Base-by-base conservation (phyloP, 2,329 filamentous ascomycete genomes). In the Iodosphaeria phyllophila region DNA sequence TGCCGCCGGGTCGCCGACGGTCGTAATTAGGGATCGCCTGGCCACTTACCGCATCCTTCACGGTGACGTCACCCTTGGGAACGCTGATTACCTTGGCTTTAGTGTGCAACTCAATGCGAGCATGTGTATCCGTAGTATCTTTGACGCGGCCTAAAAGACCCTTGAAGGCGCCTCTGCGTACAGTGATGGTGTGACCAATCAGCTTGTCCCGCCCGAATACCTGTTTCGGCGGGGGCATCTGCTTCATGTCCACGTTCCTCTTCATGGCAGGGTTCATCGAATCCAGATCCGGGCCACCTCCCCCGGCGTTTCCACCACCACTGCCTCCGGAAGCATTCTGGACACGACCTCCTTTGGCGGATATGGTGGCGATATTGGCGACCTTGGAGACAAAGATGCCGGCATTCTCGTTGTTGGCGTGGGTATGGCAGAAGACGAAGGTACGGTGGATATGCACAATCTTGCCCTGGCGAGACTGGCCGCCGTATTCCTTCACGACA, bases 81-180 rank as follows among this genome's bases (percentile, higher is more conserved):
- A 95, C 69, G 6, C 75, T 83, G 32, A 95, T 70, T 10, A 79
- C 76, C 58, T 93, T 95, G 52, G 74, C 80, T 56, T 92, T 92
- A 5, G 84, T 84, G 45, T 95, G 86, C 19, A 98, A 57, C 51
- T 98, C 89, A 20, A 98, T 77, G 33, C 84, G 76, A 16, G 82
- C 86, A 40, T 77, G 70, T 4, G 68, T 68, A 38, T 91, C 84
- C 5, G 80, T 92, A 1, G 86, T 77, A 44, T 95, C 86, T 46
- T 92, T 93, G 38, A 98, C 84, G 35, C 93, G 92, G 38, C 89
- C 89, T 20, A 95, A 58, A 21, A 93, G 61, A 28, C 86, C 86
- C 52, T 98, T 98, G 58, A 86, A 83, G 13, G 76, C 72, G 15
- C 89, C 89, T 43, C 75, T 82, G 29, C 74, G 70, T 41, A 95